Evolutionary conservation across 345 rosid species (phyloP).

Genomic region (Balakata baccata): DNA sequence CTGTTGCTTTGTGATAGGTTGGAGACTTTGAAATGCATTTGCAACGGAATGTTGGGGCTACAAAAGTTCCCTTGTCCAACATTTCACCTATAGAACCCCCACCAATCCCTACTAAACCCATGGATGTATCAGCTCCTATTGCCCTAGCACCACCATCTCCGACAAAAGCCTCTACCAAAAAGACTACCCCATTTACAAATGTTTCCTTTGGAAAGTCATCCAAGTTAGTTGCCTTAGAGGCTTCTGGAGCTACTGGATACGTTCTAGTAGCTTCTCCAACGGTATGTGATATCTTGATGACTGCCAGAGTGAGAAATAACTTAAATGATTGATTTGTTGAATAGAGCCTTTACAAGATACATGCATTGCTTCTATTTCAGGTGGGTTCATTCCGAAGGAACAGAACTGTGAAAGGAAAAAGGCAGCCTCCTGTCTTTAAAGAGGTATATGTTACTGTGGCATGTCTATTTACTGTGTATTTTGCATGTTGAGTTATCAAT

Average conservation of each 20-base stretch:
- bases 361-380: conserved; percentile 23
- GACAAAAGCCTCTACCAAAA: conserved; percentile 51
- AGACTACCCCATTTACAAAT: conserved; percentile 57
- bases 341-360: conserved; percentile 2
- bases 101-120: conserved; percentile 75
- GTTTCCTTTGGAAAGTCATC: conserved; percentile 58
- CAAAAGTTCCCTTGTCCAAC: conserved; percentile 43
- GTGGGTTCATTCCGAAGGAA: conserved; percentile 80
- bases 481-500: not conserved
- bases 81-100: conserved; percentile 67
- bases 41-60: conserved; percentile 62
- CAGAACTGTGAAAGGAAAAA: conserved; percentile 74
- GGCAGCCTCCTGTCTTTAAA: conserved; percentile 61
- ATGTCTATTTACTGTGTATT: not conserved
- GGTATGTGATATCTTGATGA: conserved; percentile 35
- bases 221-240: conserved; percentile 76
- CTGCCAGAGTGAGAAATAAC: not conserved
- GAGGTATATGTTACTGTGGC: conserved; percentile 47
- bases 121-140: conserved; percentile 52
- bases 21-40: conserved; percentile 93
- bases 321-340: not conserved
- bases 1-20: conserved; percentile 46
- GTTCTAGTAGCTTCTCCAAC: conserved; percentile 70
- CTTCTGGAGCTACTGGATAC: conserved; percentile 63
- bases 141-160: conserved; percentile 37